Evolutionary conservation across 108 stramenopile genomes (phyloP), one percentile per base, ranked within the genome.

Genomic region (Thalassiosira profunda): DNA sequence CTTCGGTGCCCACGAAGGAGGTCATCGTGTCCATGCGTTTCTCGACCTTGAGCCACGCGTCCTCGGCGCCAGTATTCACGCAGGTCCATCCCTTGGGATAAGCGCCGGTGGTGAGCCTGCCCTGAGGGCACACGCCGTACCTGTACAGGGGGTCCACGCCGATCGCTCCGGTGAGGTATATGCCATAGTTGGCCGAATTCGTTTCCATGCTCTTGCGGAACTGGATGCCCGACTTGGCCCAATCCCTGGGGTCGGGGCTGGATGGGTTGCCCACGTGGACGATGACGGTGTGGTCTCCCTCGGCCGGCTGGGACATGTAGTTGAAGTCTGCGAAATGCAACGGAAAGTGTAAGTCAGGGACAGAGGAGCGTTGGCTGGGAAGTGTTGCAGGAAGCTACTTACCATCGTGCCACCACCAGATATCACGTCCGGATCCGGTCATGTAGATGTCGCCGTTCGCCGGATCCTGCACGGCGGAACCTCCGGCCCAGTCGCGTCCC

Each of bases 201-300:
- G 56, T 0, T 5, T 73, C 65, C 45, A 73, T 30, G 25, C 26
- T 36, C n/a, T 12, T 21, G 6, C 72, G 63, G 21, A 66, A 25
- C 72, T 66, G 65, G 7, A 73, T 65, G 9, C 72, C 72, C 11
- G 41, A n/a, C 42, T 73, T 73, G 35, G 64, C 17, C 72, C 72
- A 73, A 11, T 5, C 4, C 26, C 58, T 14, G 5, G 18, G 41
- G 29, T 5, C 3, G 4, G 35, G n/a, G 10, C 24, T 11, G 44
- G 63, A 53, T 15, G 20, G 52, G 24, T 46, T 35, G 4, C 38
- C 36, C 38, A 66, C 63, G 12, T 66, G 26, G 15, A 67, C 64
- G 33, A 48, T 47, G 4, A 47, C 35, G 18, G 56, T 67, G 54
- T 58, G 55, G 38, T 66, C 72, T 12, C 37, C 63, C 1, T 26